These are phyloP conservation scores for Lenwebbia sp. DNA, from an alignment of 345 rosid genomes.

Conservation along the genomic window DNA sequence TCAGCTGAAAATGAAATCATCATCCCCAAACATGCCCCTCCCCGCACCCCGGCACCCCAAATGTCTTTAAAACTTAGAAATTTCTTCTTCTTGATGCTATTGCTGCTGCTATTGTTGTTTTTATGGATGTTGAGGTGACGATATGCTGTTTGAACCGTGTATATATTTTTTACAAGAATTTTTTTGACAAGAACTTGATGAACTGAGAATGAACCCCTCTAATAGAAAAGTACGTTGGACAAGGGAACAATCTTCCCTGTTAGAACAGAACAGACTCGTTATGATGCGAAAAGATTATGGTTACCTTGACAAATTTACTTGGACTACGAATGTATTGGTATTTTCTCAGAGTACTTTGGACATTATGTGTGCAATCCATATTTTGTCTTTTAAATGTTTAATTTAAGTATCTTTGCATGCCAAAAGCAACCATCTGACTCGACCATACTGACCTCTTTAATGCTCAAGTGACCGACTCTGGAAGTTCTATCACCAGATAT, in stretches of 20 bases:
- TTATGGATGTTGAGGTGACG: not conserved
- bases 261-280: not conserved
- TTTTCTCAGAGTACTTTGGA: not conserved
- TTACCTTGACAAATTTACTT: not conserved
- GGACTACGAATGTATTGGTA: not conserved
- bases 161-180: not conserved
- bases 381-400: not conserved
- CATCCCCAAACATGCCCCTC: not conserved
- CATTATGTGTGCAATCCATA: not conserved
- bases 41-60: not conserved
- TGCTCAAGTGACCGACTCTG: conserved; percentile 62
- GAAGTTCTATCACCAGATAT: conserved; percentile 61
- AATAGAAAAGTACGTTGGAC: not conserved
- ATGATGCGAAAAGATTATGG: not conserved
- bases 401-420: not conserved
- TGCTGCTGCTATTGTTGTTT: not conserved
- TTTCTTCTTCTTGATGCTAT: not conserved
- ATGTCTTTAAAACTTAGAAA: not conserved
- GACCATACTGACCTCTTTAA: conserved; percentile 52
- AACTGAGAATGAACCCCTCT: not conserved
- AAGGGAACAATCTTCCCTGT: not conserved
- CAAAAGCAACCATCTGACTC: not conserved
- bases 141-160: not conserved
- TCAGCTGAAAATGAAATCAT: not conserved
- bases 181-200: not conserved